Evolutionary conservation across 2,329 filamentous ascomycete genomes (phyloP).

Genomic region (Pseudogymnoascus sp.): DNA sequence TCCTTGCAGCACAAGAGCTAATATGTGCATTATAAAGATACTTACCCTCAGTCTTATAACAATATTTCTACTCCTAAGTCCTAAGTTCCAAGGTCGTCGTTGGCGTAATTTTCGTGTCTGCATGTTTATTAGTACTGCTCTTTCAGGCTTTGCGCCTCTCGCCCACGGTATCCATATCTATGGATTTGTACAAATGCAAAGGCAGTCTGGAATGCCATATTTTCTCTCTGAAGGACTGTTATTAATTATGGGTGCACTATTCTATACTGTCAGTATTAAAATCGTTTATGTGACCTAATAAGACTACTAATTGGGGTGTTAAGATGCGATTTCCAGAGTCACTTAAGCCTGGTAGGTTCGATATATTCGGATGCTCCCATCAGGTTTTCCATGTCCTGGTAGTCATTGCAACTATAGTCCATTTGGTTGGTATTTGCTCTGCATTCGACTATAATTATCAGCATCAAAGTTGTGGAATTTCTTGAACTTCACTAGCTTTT

Average conservation of each 20-base stretch:
- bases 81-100: slow-evolving; percentile 16
- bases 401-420: slow-evolving; percentile 14
- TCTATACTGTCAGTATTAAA: slow-evolving; percentile 8
- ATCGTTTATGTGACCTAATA: neutral
- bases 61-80: slow-evolving; percentile 27
- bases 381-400: slow-evolving; percentile 23
- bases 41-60: slow-evolving; percentile 29
- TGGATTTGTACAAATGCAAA: slow-evolving; percentile 14
- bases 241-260: slow-evolving; percentile 15
- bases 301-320: neutral
- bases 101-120: slow-evolving; percentile 20
- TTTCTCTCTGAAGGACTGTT: slow-evolving; percentile 17
- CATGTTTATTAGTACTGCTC: slow-evolving; percentile 21
- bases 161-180: slow-evolving; percentile 21
- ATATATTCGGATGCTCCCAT: slow-evolving; percentile 20
- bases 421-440: slow-evolving; percentile 15
- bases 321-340: slow-evolving; percentile 19
- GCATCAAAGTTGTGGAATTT: neutral
- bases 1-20: neutral
- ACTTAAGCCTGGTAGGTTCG: slow-evolving; percentile 18
- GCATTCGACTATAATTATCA: slow-evolving; percentile 15
- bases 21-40: slow-evolving; percentile 26
- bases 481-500: neutral
- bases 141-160: slow-evolving; percentile 23
- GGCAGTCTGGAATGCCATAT: slow-evolving; percentile 18